Percentiles rank a stretch among this genome's conserved stretches.
These are phyloP conservation scores for Arthroderma sp. DNA, from an alignment of 2,329 filamentous ascomycete genomes.

Conservation along the genomic window DNA sequence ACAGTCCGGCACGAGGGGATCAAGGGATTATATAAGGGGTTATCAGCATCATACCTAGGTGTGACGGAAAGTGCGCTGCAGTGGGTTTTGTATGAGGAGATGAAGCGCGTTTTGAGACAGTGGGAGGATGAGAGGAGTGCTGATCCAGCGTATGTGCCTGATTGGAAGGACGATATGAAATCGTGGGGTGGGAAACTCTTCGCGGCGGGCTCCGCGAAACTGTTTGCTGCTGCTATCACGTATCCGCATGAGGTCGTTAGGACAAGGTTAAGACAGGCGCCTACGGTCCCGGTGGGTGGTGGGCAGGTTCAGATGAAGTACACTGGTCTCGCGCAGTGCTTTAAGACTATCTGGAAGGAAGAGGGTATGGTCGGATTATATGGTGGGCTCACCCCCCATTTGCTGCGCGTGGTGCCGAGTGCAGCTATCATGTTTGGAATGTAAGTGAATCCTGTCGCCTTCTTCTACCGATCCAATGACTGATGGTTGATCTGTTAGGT, in stretches of 20 bases:
- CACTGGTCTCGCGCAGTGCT: conserved; percentile 76
- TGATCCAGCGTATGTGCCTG: conserved; percentile 49
- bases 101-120: conserved; percentile 60
- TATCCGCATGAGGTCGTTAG: conserved; percentile 86
- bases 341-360: conserved; percentile 74
- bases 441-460: conserved; percentile 1
- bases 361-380: conserved; percentile 79
- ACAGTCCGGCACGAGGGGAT: conserved; percentile 70
- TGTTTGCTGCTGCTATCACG: conserved; percentile 68
- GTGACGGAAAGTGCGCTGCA: conserved; percentile 83
- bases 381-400: conserved; percentile 79
- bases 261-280: conserved; percentile 73
- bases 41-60: conserved; percentile 83
- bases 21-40: conserved; percentile 70
- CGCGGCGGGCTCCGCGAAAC: conserved; percentile 63
- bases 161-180: conserved; percentile 37
- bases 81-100: conserved; percentile 88
- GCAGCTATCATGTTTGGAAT: conserved; percentile 87
- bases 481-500: conserved; percentile 4
- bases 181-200: conserved; percentile 62
- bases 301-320: conserved; percentile 60
- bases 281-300: conserved; percentile 58
- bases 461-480: neutral
- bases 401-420: conserved; percentile 80
- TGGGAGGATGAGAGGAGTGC: conserved; percentile 46